A percentile compares a stretch with the other conserved stretches of the same genome.
phyloP scores from a whole-genome alignment of 2,329 filamentous ascomycete genomes.

The Colletotrichum caudatum region DNA sequence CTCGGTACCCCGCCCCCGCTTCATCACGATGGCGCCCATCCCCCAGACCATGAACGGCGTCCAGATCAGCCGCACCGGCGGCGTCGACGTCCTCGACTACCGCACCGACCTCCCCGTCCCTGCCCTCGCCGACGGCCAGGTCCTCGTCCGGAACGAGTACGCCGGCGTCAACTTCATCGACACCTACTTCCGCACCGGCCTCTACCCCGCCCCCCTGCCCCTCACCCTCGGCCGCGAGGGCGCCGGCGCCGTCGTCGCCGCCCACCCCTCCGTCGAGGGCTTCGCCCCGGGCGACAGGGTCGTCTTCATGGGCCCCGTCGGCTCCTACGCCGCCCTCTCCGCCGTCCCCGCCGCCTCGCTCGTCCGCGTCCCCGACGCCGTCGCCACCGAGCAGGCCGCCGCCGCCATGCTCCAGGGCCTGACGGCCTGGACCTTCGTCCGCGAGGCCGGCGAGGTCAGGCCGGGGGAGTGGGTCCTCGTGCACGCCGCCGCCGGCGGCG shows the following conservation, averaged over 20 bases:
- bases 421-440: conserved; percentile 83
- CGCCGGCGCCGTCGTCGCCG: conserved; percentile 75
- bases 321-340: conserved; percentile 69
- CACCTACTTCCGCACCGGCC: conserved; percentile 87
- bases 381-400: conserved; percentile 73
- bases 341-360: conserved; percentile 65
- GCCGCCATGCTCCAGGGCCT: conserved; percentile 83
- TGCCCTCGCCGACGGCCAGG: conserved; percentile 72
- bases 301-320: conserved; percentile 69
- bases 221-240: conserved; percentile 85
- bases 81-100: conserved; percentile 77
- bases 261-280: conserved; percentile 61
- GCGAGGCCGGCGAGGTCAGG: conserved; percentile 81
- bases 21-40: conserved; percentile 34
- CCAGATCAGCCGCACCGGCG: conserved; percentile 78
- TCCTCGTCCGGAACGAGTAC: conserved; percentile 85
- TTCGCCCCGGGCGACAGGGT: conserved; percentile 75
- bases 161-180: conserved; percentile 92
- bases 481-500: conserved; percentile 87
- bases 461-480: conserved; percentile 85
- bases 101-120: conserved; percentile 80
- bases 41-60: conserved; percentile 76
- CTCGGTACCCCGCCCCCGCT: conserved; percentile 21
- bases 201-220: conserved; percentile 81
- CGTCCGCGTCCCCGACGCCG: conserved; percentile 71